A percentile compares a stretch with the other conserved stretches of the same genome.
Conservation (phyloP, 305 asterid genomes). For the Rubia tinctorum region DNA sequence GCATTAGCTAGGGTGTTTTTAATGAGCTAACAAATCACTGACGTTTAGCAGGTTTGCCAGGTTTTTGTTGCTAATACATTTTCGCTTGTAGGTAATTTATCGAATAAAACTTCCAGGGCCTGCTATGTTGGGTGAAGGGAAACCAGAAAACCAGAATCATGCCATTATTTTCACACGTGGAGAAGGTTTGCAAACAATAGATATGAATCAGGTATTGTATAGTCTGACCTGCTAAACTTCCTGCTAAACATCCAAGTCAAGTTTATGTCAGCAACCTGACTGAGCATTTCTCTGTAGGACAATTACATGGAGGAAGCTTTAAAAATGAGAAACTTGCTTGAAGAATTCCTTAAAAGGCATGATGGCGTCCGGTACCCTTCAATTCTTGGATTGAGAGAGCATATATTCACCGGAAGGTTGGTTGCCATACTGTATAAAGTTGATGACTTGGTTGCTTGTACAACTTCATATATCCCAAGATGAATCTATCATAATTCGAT, state of each 20-base stretch:
- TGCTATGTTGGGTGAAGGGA: conserved; percentile 97
- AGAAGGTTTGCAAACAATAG: conserved; percentile 97
- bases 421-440: conserved; percentile 6
- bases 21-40: neutral
- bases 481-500: conserved; percentile 7
- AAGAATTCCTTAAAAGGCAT: conserved; percentile 89
- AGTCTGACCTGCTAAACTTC: conserved; percentile 19
- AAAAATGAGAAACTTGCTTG: conserved; percentile 96
- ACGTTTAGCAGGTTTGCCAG: neutral
- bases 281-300: conserved; percentile 47
- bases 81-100: conserved; percentile 61
- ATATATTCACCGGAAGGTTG: conserved; percentile 98
- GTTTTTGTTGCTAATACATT: conserved; percentile 14
- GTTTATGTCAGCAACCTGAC: conserved; percentile 28
- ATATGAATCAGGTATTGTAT: conserved; percentile 86
- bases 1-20: neutral
- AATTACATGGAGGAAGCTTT: conserved; percentile 99
- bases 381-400: conserved; percentile 96
- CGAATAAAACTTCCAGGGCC: conserved; percentile 96
- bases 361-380: conserved; percentile 90
- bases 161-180: conserved; percentile 98
- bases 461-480: neutral
- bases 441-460: neutral
- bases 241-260: conserved; percentile 19
- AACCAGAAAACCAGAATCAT: conserved; percentile 99